Evolutionary conservation across 164 flowering plant species (phyloP), one percentile per base, ranked within the genome.

Genomic region (Aristolochia fimbriata): DNA sequence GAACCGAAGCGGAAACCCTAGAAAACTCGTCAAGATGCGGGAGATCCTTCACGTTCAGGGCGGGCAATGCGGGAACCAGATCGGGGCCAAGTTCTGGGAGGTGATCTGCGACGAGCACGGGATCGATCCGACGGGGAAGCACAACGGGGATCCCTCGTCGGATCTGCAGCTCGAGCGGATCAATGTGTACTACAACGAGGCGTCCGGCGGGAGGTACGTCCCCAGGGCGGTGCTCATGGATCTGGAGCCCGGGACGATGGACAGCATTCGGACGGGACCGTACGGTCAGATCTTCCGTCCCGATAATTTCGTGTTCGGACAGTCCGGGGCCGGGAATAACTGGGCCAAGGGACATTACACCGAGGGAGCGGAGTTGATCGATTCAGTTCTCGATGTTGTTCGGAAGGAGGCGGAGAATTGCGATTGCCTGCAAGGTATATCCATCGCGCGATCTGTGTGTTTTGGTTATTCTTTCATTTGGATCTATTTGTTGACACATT

Each of bases 211-310:
- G 15, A 25, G 76, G 15, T 73, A 65, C 55, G 76, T 73, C 15
- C 76, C 76, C 15, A 59, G 76, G 15, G 76, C 76, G 51, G 76
- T 73, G 14, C 73, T 73, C 30, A 70, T 73, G 76, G 76, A 73
- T 70, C 73, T 73, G 31, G 76, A 73, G 19, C 76, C 76, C 0
- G 76, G 76, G 22, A 73, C 76, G n/a, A 73, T 73, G 76, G 76
- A 73, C 45, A 70, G 73, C 57, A 67, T 73, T 56, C 50, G 73
- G 63, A 70, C 76, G 51, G 76, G 73, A 16, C 70, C 68, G 5
- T 62, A 16, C 21, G 72, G 72, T 30, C 70, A 65, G 63, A 68
- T 68, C 54, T 72, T 68, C 59, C 58, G 76, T 11, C 66, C 67
- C 30, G 73, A 73, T 69, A 65, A 69, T 46, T 70, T 70, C 41